These are phyloP conservation scores for Groenewaldozyma sp. DNA, from an alignment of 1,139 yeast species.

Conservation along the genomic window DNA sequence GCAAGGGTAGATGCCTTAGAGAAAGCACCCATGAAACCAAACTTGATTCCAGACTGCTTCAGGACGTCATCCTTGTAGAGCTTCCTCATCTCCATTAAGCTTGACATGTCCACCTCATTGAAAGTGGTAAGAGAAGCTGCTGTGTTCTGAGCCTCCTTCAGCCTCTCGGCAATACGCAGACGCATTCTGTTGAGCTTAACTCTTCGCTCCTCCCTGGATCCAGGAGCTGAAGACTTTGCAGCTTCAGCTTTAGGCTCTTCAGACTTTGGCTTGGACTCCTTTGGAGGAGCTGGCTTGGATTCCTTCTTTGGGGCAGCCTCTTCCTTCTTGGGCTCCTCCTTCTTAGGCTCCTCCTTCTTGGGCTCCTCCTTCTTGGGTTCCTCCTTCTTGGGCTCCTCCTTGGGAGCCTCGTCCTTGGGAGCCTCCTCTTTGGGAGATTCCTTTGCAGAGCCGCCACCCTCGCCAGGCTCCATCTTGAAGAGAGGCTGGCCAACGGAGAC, in stretches of 20 bases:
- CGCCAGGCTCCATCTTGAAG: constrained; percentile 85
- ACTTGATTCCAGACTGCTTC: constrained; percentile 87
- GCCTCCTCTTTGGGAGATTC: constrained; percentile 24
- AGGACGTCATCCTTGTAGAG: constrained; percentile 93
- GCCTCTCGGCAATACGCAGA: constrained; percentile 96
- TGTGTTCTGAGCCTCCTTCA: constrained; percentile 98
- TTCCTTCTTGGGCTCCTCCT: constrained; percentile 28
- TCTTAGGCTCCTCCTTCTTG: constrained; percentile 21
- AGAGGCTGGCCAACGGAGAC: constrained; percentile 95
- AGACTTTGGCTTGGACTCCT: constrained; percentile 25
- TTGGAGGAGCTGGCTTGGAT: constrained; percentile 20
- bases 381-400: constrained; percentile 14
- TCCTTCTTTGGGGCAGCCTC: constrained; percentile 21
- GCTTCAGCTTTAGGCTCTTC: constrained; percentile 28
- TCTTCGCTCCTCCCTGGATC: constrained; percentile 75
- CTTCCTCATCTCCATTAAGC: constrained; percentile 89
- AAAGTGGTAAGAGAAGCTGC: constrained; percentile 97
- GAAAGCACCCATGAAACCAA: constrained; percentile 99
- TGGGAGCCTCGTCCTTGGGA: constrained; percentile 23
- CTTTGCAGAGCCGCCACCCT: constrained; percentile 40
- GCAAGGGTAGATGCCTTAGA: constrained; percentile 91
- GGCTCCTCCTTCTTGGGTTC: constrained; percentile 28
- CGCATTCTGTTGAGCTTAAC: constrained; percentile 99
- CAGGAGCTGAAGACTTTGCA: constrained; percentile 40
- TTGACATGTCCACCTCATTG: constrained; percentile 96